These are phyloP conservation scores for Pilaira anomala DNA, from an alignment of 192 early-diverging fungal genomes.

Conservation along the genomic window DNA sequence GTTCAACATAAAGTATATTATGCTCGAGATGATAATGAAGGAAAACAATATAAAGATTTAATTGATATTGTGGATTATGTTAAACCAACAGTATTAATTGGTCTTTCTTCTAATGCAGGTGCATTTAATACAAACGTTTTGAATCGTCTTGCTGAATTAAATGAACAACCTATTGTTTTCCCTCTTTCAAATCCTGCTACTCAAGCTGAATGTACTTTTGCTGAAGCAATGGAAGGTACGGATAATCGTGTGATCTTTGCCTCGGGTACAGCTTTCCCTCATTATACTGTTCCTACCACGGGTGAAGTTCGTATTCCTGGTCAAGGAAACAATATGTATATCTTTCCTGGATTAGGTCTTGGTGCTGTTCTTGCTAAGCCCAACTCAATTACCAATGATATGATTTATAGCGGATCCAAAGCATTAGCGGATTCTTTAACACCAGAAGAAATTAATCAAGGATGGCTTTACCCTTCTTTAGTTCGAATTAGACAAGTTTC, in stretches of 20 bases:
- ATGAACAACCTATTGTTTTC: constrained; percentile 86
- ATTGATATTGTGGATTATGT: constrained; percentile 81
- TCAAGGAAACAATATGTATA: constrained; percentile 96
- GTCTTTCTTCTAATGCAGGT: constrained; percentile 77
- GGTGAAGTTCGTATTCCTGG: constrained; percentile 63
- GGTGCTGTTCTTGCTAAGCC: constrained; percentile 80
- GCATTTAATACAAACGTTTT: constrained; percentile 77
- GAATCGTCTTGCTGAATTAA: constrained; percentile 69
- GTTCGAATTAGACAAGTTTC: constrained; percentile 85
- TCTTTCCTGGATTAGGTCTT: constrained; percentile 93
- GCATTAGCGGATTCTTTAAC: constrained; percentile 78
- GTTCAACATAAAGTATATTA: constrained; percentile 83
- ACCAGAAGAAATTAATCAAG: constrained; percentile 61
- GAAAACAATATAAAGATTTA: constrained; percentile 69
- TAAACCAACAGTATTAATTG: constrained; percentile 88
- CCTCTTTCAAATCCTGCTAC: constrained; percentile 86
- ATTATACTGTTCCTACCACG: constrained; percentile 63
- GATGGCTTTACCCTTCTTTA: constrained; percentile 83
- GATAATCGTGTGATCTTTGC: constrained; percentile 91
- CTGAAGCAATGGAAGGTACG: constrained; percentile 85
- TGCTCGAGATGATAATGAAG: constrained; percentile 83
- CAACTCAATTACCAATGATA: constrained; percentile 66
- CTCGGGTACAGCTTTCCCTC: constrained; percentile 94
- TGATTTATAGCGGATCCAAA: constrained; percentile 81
- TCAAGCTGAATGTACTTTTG: constrained; percentile 95